These are phyloP conservation scores for Hirschfeldia incana DNA, from an alignment of 345 rosid species.

Conservation along the genomic window DNA sequence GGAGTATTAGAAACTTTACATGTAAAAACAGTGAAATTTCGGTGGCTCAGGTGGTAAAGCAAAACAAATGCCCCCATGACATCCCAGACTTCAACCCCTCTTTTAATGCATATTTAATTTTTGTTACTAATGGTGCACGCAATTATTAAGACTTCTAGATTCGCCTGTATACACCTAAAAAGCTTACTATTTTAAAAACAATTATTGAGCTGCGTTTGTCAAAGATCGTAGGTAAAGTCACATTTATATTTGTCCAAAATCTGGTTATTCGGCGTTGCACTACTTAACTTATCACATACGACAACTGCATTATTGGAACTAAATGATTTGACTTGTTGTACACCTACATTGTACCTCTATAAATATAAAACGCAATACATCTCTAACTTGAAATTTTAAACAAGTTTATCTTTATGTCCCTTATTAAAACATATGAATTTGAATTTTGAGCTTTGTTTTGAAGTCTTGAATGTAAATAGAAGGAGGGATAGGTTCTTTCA, in stretches of 20 bases:
- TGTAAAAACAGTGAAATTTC: no score
- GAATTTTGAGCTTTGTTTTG: no score
- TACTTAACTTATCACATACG: constrained; percentile 26
- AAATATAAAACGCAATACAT: background rate
- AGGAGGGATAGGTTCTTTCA: no score
- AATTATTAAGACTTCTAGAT: no score
- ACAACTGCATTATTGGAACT: constrained; percentile 22
- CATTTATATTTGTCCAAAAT: constrained; percentile 26
- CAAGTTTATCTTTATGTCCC: background rate
- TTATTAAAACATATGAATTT: background rate
- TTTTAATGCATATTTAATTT: no score
- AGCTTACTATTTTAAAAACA: background rate
- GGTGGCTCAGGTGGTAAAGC: no score
- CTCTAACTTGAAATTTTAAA: background rate
- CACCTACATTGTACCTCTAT: constrained; percentile 8
- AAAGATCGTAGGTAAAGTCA: constrained; percentile 35
- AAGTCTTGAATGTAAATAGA: no score
- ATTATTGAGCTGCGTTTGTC: constrained; percentile 37
- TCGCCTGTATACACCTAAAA: background rate
- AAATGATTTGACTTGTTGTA: constrained; percentile 19
- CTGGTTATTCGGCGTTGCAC: constrained; percentile 34
- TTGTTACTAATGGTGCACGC: no score
- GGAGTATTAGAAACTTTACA: no score
- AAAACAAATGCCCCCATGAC: no score
- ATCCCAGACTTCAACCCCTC: no score